Percentiles rank a stretch among this genome's conserved stretches.
Conservation (phyloP, 2,329 filamentous ascomycete genomes). For the Fusarium odoratissimum region DNA sequence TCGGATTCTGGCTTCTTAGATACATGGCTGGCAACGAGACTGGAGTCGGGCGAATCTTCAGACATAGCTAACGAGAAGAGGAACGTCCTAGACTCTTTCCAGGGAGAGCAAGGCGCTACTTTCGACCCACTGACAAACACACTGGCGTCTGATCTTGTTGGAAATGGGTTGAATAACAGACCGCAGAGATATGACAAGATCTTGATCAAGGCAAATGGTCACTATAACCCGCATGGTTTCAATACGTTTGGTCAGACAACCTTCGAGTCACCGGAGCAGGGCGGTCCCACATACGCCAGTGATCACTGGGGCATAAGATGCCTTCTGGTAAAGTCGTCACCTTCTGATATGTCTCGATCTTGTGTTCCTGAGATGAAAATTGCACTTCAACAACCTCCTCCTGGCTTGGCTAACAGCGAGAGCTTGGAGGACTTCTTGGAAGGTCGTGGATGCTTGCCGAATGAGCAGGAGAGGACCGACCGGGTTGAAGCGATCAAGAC, state of each 20-base stretch:
- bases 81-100: conserved; percentile 53
- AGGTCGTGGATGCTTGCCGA: conserved; percentile 58
- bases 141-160: conserved; percentile 64
- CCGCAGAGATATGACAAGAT: conserved; percentile 76
- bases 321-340: conserved; percentile 46
- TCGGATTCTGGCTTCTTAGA: conserved; percentile 62
- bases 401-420: conserved; percentile 47
- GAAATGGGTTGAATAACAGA: conserved; percentile 60
- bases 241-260: conserved; percentile 65
- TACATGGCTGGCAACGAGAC: conserved; percentile 60
- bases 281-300: conserved; percentile 53
- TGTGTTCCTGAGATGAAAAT: conserved; percentile 40
- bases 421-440: conserved; percentile 54
- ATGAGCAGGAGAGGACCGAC: conserved; percentile 53
- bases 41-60: conserved; percentile 57
- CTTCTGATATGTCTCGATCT: background rate
- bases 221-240: conserved; percentile 56
- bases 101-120: conserved; percentile 73
- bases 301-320: conserved; percentile 70
- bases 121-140: conserved; percentile 70
- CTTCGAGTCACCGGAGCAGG: background rate
- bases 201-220: conserved; percentile 57
- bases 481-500: conserved; percentile 59
- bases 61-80: conserved; percentile 40
- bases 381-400: conserved; percentile 45